phyloP scores from a whole-genome alignment of 179 eudicot genomes.

The Pouteria campechiana region DNA sequence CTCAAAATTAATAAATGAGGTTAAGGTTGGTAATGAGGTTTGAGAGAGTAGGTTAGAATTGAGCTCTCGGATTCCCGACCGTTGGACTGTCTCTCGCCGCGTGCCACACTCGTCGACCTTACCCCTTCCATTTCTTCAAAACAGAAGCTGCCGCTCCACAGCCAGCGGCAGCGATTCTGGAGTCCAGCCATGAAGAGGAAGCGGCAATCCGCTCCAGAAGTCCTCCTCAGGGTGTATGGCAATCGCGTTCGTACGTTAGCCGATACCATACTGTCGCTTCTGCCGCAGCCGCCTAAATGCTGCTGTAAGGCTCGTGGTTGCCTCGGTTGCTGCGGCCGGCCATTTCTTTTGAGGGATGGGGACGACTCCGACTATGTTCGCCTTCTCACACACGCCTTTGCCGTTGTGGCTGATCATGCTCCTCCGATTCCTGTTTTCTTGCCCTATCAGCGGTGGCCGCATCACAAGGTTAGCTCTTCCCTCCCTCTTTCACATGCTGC shows the following conservation, averaged over 20 bases:
- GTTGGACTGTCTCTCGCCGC: no score
- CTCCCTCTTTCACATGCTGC: background rate
- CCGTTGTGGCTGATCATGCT: slow-evolving; percentile 43
- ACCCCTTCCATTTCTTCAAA: no score
- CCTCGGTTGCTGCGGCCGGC: slow-evolving; percentile 15
- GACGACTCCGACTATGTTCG: slow-evolving; percentile 46
- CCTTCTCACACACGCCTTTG: slow-evolving; percentile 41
- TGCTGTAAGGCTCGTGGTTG: slow-evolving; percentile 33
- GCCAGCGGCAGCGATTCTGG: no score
- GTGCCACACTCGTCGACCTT: no score
- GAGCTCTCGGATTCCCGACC: no score
- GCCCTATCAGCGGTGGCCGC: slow-evolving; percentile 38
- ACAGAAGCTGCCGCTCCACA: no score
- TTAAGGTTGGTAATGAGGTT: no score
- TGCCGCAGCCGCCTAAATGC: slow-evolving; percentile 26
- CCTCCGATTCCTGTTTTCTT: slow-evolving; percentile 27
- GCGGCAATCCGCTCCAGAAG: slow-evolving; percentile 38
- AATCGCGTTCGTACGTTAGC: slow-evolving; percentile 39
- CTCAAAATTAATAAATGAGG: no score
- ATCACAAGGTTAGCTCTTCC: slow-evolving; percentile 35
- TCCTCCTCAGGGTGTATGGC: slow-evolving; percentile 44
- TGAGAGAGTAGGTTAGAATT: no score
- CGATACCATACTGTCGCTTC: slow-evolving; percentile 36
- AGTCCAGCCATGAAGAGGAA: slow-evolving; percentile 21
- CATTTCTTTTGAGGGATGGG: slow-evolving; percentile 29